Evolutionary conservation across 2,329 filamentous ascomycete genomes (phyloP).

Genomic region (Sclerotinia borealis): DNA sequence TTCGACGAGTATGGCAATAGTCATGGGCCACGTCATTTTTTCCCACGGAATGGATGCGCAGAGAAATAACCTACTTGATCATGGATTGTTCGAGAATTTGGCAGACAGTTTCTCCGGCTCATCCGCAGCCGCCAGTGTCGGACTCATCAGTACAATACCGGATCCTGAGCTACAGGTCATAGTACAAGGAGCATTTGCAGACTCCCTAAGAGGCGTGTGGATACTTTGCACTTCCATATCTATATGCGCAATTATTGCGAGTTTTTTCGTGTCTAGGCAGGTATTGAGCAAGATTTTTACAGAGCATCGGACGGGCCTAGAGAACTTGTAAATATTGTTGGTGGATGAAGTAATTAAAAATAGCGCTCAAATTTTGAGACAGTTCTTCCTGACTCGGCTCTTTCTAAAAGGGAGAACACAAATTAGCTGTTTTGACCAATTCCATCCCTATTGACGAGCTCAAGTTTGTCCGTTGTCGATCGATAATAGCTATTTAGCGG

Average conservation of each 20-base stretch:
- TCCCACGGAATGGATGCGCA: conserved; percentile 35
- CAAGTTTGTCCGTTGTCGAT: too few relatives aligned
- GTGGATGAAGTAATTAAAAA: neutral
- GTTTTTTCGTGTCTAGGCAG: conserved; percentile 38
- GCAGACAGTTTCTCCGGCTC: conserved; percentile 30
- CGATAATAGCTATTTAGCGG: too few relatives aligned
- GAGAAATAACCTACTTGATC: conserved; percentile 10
- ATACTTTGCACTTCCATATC: conserved; percentile 24
- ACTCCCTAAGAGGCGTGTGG: conserved; percentile 23
- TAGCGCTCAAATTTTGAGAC: too few relatives aligned
- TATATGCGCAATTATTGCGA: conserved; percentile 33
- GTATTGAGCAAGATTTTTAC: conserved; percentile 42
- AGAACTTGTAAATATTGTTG: neutral
- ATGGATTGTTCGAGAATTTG: conserved; percentile 23
- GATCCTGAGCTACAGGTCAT: conserved; percentile 9
- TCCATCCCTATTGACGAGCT: too few relatives aligned
- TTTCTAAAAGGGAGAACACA: too few relatives aligned
- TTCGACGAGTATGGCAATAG: conserved; percentile 38
- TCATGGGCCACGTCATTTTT: conserved; percentile 43
- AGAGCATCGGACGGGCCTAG: conserved; percentile 44
- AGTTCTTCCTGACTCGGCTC: too few relatives aligned
- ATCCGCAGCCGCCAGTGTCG: neutral
- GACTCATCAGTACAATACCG: neutral
- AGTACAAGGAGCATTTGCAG: conserved; percentile 19
- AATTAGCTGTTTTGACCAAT: too few relatives aligned